Evolutionary conservation across 2,329 filamentous ascomycete genomes (phyloP).

Genomic region (Trematosphaeria pertusa): DNA sequence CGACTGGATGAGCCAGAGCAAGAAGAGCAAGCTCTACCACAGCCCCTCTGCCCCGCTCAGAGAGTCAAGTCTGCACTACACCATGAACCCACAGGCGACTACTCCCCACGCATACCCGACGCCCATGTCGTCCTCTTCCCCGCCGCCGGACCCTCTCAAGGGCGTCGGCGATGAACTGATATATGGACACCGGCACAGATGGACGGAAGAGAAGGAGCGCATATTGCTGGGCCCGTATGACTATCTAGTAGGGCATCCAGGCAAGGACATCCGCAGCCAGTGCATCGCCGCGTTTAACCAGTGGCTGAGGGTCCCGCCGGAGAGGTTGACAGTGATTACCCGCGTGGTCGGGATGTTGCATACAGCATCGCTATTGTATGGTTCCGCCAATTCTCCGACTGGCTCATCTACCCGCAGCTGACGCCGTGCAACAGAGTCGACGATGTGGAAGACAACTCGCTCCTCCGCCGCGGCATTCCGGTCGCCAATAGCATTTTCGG

Average conservation of each 20-base stretch:
- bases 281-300: constrained; percentile 82
- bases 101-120: constrained; percentile 33
- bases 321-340: constrained; percentile 76
- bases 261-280: constrained; percentile 83
- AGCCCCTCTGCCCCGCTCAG: constrained; percentile 20
- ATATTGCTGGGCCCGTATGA: constrained; percentile 80
- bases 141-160: constrained; percentile 30
- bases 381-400: background rate
- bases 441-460: constrained; percentile 84
- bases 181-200: constrained; percentile 56
- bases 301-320: constrained; percentile 76
- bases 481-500: constrained; percentile 87
- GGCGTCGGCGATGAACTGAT: constrained; percentile 49
- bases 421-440: constrained; percentile 65
- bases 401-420: no score
- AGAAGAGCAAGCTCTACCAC: constrained; percentile 46
- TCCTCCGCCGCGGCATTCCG: constrained; percentile 78
- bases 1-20: constrained; percentile 50
- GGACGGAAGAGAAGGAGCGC: constrained; percentile 77
- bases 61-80: constrained; percentile 7
- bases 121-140: constrained; percentile 38
- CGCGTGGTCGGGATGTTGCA: constrained; percentile 85
- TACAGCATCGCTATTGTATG: constrained; percentile 75
- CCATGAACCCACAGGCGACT: constrained; percentile 6
- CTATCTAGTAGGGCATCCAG: constrained; percentile 79